Base-by-base conservation (phyloP, 2,329 filamentous ascomycete genomes). In the Cladosporium halotolerans region DNA sequence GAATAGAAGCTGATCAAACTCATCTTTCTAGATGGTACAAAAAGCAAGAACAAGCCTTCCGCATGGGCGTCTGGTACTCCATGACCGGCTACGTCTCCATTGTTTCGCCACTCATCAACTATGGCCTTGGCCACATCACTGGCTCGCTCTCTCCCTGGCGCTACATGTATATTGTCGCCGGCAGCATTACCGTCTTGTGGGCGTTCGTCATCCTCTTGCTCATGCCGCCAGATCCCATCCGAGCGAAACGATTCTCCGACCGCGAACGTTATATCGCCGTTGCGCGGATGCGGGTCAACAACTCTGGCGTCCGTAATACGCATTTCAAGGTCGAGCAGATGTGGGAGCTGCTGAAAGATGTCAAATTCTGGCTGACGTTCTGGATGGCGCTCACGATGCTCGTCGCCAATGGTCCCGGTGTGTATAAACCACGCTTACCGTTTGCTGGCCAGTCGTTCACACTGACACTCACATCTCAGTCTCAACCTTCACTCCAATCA, bases 81-180 rank as follows among this genome's bases (percentile, higher is more conserved):
- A 72, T 67, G 55, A 74, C 70, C 0, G 74, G 76, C 3, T 73
- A 74, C 45, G 73, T 73, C 9, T 70, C 70, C 1, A 68, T 76
- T 23, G 64, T 79, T 28, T 73, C 72, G 0, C 75, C 75, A 0
- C 60, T 77, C 1, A 69, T 77, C 58, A 76, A 76, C 63, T 79
- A 76, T 54, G 76, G 70, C 3, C 61, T 79, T 3, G 76, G 75
- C 1, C 70, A 72, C 8, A 70, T 78, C 53, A 63, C 68, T 16
- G 70, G 70, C 13, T 59, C 63, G 1, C 57, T 71, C 6, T 67
- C 66, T 2, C 67, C 71, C 2, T 59, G 56, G 58, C 33, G 52
- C 16, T 72, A 72, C 60, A 72, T 75, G 67, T 75, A 73, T 56
- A 62, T 73, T 36, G 64, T 73, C 32, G 65, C 68, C n/a, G 73